A percentile compares a stretch with the other conserved stretches of the same genome.
phyloP scores from a whole-genome alignment of 371 early-diverging fungal genomes.

The Amoeboradix gromovi region DNA sequence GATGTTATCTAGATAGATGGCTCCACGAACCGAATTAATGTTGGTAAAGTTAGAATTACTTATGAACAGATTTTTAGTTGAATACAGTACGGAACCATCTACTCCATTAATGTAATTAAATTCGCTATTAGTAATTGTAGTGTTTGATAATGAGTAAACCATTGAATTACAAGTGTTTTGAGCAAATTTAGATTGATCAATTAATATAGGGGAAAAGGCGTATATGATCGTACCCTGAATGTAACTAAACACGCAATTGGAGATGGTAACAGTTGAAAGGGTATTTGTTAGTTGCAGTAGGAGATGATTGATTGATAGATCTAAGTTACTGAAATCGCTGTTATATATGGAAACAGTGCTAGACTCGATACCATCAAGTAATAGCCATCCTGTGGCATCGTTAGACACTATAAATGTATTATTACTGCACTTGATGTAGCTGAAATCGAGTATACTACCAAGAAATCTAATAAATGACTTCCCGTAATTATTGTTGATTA shows the following conservation, averaged over 20 bases:
- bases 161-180: background rate
- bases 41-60: background rate
- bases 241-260: background rate
- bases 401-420: background rate
- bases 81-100: background rate
- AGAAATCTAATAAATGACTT: background rate
- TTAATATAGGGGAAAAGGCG: background rate
- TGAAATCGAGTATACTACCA: too few relatives aligned
- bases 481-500: background rate
- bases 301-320: background rate
- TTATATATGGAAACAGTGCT: background rate
- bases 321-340: background rate
- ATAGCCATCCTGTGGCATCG: background rate
- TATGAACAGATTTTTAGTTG: background rate
- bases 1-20: too few relatives aligned
- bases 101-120: background rate
- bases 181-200: background rate
- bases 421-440: too few relatives aligned
- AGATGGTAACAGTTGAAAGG: background rate
- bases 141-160: background rate
- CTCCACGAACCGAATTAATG: background rate
- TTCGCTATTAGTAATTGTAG: background rate
- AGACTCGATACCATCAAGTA: background rate
- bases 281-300: background rate
- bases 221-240: background rate